Evolutionary conservation across 1,139 yeast species (phyloP).

Genomic region (Hanseniaspora uvarum): DNA sequence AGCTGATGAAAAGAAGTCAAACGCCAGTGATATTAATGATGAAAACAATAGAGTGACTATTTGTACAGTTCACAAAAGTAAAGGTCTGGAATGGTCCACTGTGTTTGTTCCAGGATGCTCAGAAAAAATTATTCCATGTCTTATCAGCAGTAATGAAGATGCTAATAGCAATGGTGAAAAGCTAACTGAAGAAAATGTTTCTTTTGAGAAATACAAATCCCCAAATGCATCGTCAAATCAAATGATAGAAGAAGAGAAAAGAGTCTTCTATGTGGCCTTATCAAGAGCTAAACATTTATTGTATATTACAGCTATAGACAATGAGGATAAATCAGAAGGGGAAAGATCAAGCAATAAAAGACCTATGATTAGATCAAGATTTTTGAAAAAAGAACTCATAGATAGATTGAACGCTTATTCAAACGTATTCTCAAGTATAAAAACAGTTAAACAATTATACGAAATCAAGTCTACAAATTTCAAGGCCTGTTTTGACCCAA

Average conservation of each 20-base stretch:
- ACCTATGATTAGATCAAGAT: conserved; percentile 21
- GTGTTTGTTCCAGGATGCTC: conserved; percentile 69
- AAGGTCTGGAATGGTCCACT: conserved; percentile 91
- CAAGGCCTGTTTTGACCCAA: conserved; percentile 19
- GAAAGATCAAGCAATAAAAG: conserved; percentile 19
- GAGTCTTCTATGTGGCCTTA: conserved; percentile 78
- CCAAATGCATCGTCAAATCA: conserved; percentile 14
- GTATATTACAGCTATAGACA: conserved; percentile 31
- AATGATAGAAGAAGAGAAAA: conserved; percentile 57
- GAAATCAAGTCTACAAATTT: background rate
- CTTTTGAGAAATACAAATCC: background rate
- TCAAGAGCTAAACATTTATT: conserved; percentile 63
- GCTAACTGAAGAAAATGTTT: conserved; percentile 22
- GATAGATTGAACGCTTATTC: conserved; percentile 27
- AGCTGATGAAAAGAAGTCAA: conserved; percentile 19
- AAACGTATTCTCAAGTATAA: conserved; percentile 23
- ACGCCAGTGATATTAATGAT: conserved; percentile 18
- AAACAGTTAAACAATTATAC: conserved; percentile 24
- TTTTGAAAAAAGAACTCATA: conserved; percentile 26
- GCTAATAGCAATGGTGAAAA: conserved; percentile 40
- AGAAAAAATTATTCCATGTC: conserved; percentile 51
- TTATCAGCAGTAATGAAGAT: conserved; percentile 34
- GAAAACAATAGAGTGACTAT: conserved; percentile 33
- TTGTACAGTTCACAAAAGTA: conserved; percentile 83
- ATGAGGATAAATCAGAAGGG: conserved; percentile 24